Conservation (phyloP, 2,329 filamentous ascomycete species). For the Xylaria sp. region DNA sequence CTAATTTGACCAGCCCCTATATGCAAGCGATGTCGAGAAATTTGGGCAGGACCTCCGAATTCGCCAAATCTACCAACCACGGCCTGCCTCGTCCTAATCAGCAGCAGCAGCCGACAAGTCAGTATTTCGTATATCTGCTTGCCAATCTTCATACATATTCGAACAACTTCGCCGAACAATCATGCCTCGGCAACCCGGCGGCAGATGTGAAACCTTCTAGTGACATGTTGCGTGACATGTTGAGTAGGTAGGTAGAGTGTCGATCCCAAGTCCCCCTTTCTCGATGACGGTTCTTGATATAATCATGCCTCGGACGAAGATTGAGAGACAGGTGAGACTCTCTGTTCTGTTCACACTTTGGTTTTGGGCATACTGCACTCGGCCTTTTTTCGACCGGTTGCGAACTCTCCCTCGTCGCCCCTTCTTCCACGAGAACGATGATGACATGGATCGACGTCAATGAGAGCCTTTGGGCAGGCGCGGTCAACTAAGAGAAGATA, state of each 20-base stretch:
- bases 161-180: background rate
- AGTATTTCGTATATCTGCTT: background rate
- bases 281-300: background rate
- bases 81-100: background rate
- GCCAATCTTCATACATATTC: background rate
- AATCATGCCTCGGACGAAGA: background rate
- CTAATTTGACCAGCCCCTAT: too few relatives aligned
- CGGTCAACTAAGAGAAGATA: background rate
- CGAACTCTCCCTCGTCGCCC: background rate
- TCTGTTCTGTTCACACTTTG: too few relatives aligned
- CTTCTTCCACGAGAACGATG: background rate
- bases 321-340: too few relatives aligned
- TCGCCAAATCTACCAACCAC: too few relatives aligned
- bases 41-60: too few relatives aligned
- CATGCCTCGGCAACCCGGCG: too few relatives aligned
- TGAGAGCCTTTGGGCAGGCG: background rate
- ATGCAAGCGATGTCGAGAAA: too few relatives aligned
- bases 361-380: too few relatives aligned
- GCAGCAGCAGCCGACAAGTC: background rate
- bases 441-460: constrained; percentile 7
- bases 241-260: background rate
- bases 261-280: background rate
- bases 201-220: too few relatives aligned
- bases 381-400: too few relatives aligned
- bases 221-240: too few relatives aligned